Evolutionary conservation across 805 yeast species (phyloP), one percentile per base, ranked within the genome.

Genomic region (Metschnikowia cubensis): DNA sequence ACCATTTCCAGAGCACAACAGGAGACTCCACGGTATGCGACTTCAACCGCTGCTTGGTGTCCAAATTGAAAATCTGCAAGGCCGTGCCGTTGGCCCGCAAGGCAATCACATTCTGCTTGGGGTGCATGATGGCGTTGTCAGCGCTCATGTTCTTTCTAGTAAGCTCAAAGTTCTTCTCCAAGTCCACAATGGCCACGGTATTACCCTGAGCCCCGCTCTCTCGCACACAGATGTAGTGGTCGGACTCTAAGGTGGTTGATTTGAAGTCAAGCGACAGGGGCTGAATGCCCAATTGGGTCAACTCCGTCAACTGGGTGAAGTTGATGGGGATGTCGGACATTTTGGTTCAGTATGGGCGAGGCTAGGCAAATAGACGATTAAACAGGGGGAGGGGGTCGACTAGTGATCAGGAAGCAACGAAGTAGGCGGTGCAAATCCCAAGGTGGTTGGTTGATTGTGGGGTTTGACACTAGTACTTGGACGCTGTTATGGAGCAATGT

Each of bases 51-150:
- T 89, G 90, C 70, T 92, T 90, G 31, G 89, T 74, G 48, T 84
- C 87, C 60, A 94, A 78, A 70, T 94, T 88, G 73, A 94, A 95
- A 59, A 94, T 88, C 73, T 90, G 99, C 54, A 94, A 80, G 36
- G 97, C 91, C 44, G 97, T 90, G 58, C 97, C 97, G 64, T 90
- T 94, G 39, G 98, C 98, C 65, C 98, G 82, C 57, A 94, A 81
- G 14, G 97, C 89, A 60, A 94, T 90, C 55, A 91, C 89, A 70
- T 86, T 83, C 68, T 85, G 83, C n/a, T 72, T 64, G 33, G 99
- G 98, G 69, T 90, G 95, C 94, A 94, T 84, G 65, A 94, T 94
- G 45, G 97, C 98, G 55, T 90, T 87, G 71, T 94, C 99, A 41
- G 99, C 99, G 49, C 88, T 80, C 96, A 94, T 94, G 68, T 88